Percentiles rank a stretch among this genome's conserved stretches.
Evolutionary conservation across 129 eudicot genomes (phyloP).

Genomic region (Tagetes patula): DNA sequence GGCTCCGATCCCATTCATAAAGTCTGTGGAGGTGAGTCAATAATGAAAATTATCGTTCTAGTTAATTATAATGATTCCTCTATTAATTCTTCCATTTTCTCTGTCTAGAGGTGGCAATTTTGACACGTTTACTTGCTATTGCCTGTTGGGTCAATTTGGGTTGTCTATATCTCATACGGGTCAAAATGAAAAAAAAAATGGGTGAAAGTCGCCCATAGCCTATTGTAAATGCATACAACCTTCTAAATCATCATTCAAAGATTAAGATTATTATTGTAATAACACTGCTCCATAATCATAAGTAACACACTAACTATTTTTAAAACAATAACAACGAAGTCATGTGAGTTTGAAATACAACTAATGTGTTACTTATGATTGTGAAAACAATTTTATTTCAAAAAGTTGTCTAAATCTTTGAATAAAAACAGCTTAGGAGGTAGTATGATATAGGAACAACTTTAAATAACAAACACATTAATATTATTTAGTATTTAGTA

Average conservation of each 20-base stretch:
- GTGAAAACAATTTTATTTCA: background rate
- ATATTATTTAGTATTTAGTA: background rate
- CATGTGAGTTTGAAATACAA: background rate
- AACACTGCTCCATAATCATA: background rate
- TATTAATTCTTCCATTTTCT: background rate
- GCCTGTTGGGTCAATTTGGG: background rate
- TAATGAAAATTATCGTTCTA: slow-evolving; percentile 12
- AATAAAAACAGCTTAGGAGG: background rate
- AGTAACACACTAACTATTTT: background rate
- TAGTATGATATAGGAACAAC: background rate
- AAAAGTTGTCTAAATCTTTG: slow-evolving; percentile 1
- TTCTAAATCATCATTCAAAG: background rate
- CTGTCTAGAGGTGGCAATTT: background rate
- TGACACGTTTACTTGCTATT: background rate
- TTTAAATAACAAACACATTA: background rate
- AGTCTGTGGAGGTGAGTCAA: slow-evolving; percentile 66
- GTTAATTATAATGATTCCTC: slow-evolving; percentile 7
- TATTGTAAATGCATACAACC: background rate
- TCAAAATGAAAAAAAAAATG: background rate
- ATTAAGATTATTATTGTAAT: background rate
- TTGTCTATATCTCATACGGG: background rate
- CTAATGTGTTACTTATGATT: slow-evolving; percentile 1
- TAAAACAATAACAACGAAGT: background rate
- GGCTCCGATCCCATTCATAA: slow-evolving; percentile 71
- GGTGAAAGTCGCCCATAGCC: background rate